Percentiles rank a stretch among this genome's conserved stretches.
phyloP scores from a whole-genome alignment of 2,329 filamentous ascomycete genomes.

The Ophiocordyceps sinensis region DNA sequence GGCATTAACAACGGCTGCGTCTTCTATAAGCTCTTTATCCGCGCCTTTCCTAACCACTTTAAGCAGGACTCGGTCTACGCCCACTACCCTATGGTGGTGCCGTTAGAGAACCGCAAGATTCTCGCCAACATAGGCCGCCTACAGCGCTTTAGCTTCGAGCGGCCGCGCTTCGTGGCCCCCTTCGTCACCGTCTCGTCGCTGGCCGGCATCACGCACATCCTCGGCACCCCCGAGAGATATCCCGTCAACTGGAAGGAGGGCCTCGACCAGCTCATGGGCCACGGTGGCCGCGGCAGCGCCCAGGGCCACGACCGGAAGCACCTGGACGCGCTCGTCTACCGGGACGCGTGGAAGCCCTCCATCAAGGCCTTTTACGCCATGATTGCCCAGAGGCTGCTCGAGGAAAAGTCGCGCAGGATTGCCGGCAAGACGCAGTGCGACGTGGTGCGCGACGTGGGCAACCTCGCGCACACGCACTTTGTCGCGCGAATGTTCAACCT shows the following conservation, averaged over 20 bases:
- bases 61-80: conserved; percentile 65
- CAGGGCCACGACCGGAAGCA: conserved; percentile 35
- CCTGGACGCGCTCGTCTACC: conserved; percentile 43
- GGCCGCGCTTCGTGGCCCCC: conserved; percentile 36
- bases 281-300: conserved; percentile 27
- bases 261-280: conserved; percentile 47
- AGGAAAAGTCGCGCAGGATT: conserved; percentile 50
- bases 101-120: conserved; percentile 57
- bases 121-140: conserved; percentile 52
- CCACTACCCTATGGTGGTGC: conserved; percentile 60
- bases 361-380: conserved; percentile 54
- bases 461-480: conserved; percentile 51
- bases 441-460: conserved; percentile 54
- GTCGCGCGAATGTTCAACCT: conserved; percentile 48
- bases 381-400: conserved; percentile 46
- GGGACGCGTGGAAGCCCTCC: conserved; percentile 44
- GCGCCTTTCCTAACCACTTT: conserved; percentile 71
- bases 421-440: conserved; percentile 46
- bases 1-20: conserved; percentile 68
- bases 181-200: conserved; percentile 46
- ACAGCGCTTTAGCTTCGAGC: conserved; percentile 54
- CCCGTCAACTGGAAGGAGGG: conserved; percentile 49
- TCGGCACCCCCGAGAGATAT: conserved; percentile 48
- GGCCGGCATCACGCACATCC: conserved; percentile 43
- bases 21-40: conserved; percentile 71